These are phyloP conservation scores for Xylariomycetidae sp. DNA, from an alignment of 2,329 filamentous ascomycete species.

Conservation along the genomic window DNA sequence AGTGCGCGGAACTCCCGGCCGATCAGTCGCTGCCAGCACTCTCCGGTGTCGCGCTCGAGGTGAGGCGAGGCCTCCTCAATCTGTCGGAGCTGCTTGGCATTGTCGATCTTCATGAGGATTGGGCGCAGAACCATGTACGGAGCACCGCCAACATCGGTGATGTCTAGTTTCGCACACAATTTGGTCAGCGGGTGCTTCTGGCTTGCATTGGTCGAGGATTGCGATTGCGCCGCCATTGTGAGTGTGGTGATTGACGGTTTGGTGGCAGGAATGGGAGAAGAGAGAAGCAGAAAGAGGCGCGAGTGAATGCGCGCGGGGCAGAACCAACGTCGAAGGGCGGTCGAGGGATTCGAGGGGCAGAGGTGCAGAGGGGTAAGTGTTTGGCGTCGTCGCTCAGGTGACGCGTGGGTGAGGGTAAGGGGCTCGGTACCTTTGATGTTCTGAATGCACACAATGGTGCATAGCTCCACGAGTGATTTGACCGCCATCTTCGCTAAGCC, in stretches of 20 bases:
- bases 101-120: conserved; percentile 66
- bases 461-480: conserved; percentile 46
- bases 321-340: too few relatives aligned
- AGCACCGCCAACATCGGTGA: conserved; percentile 67
- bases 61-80: conserved; percentile 75
- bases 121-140: conserved; percentile 60
- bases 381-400: too few relatives aligned
- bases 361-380: neutral
- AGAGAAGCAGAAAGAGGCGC: too few relatives aligned
- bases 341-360: neutral
- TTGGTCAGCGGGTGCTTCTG: too few relatives aligned
- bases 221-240: too few relatives aligned
- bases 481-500: conserved; percentile 15
- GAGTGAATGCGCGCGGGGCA: too few relatives aligned
- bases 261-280: too few relatives aligned
- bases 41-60: conserved; percentile 60
- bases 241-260: too few relatives aligned
- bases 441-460: conserved; percentile 44
- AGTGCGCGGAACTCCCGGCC: conserved; percentile 67
- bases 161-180: conserved; percentile 28
- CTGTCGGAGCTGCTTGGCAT: conserved; percentile 64
- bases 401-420: too few relatives aligned
- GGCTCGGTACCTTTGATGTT: conserved; percentile 38
- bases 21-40: conserved; percentile 77
- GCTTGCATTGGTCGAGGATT: too few relatives aligned